Conservation (phyloP, 2,329 filamentous ascomycete species). For the Colletotrichum sidae region DNA sequence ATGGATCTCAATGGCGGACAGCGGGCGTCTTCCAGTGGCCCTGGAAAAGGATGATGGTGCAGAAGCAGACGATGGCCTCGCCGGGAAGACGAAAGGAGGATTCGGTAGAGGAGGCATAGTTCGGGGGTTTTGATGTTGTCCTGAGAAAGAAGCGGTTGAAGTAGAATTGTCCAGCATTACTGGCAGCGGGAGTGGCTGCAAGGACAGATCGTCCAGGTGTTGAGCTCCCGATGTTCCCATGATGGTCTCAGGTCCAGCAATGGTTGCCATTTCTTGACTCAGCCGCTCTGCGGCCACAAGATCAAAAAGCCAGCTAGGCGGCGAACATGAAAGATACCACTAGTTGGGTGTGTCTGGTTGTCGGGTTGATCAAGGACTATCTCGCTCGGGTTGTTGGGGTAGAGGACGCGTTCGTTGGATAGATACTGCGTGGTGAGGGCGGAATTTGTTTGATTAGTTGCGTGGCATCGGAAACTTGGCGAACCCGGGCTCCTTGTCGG, state of each 20-base stretch:
- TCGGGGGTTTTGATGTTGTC: slow-evolving; percentile 49
- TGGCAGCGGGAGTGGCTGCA: slow-evolving; percentile 43
- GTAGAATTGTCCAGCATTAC: slow-evolving; percentile 44
- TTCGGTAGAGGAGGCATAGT: slow-evolving; percentile 65
- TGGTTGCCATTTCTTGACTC: slow-evolving; percentile 54
- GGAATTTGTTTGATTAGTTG: slow-evolving; percentile 28
- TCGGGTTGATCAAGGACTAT: slow-evolving; percentile 6
- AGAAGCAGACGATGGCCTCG: slow-evolving; percentile 58
- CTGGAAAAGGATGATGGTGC: slow-evolving; percentile 61
- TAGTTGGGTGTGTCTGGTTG: slow-evolving; percentile 31
- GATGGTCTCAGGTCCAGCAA: slow-evolving; percentile 51
- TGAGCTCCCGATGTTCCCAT: slow-evolving; percentile 41
- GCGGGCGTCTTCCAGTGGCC: slow-evolving; percentile 61
- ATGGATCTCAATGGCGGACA: slow-evolving; percentile 63
- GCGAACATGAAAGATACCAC: slow-evolving; percentile 53
- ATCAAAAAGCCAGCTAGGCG: slow-evolving; percentile 54
- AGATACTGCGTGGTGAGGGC: slow-evolving; percentile 17
- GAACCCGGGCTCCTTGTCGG: background rate
- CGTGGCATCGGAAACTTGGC: slow-evolving; percentile 20
- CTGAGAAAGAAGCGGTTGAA: slow-evolving; percentile 41
- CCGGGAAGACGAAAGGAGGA: slow-evolving; percentile 74
- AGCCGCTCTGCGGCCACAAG: slow-evolving; percentile 63
- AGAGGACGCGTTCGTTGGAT: slow-evolving; percentile 17
- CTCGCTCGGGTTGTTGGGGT: slow-evolving; percentile 33
- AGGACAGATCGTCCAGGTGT: slow-evolving; percentile 36